Conservation (phyloP, 768 basidiomycete species). For the Calocybe gangraenosa region DNA sequence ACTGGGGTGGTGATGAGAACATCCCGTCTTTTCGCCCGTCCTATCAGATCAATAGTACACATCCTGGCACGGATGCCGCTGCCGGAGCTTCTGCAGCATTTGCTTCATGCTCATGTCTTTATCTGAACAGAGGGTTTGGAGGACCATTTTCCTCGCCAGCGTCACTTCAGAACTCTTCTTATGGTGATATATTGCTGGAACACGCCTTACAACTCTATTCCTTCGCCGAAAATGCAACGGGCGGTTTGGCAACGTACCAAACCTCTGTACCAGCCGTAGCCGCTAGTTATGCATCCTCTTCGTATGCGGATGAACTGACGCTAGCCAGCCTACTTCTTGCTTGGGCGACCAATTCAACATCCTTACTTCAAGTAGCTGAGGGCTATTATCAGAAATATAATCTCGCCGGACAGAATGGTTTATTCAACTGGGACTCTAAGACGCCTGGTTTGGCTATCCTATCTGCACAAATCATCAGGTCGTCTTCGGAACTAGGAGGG, state of each 20-base stretch:
- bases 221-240: slow-evolving; percentile 68
- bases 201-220: slow-evolving; percentile 76
- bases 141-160: slow-evolving; percentile 52
- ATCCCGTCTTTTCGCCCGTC: slow-evolving; percentile 75
- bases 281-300: slow-evolving; percentile 66
- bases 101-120: slow-evolving; percentile 80
- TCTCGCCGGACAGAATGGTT: slow-evolving; percentile 46
- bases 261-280: slow-evolving; percentile 61
- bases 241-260: slow-evolving; percentile 61
- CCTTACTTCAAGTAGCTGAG: slow-evolving; percentile 60
- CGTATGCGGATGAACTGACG: slow-evolving; percentile 68
- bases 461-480: slow-evolving; percentile 67
- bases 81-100: slow-evolving; percentile 85
- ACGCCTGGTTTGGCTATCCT: slow-evolving; percentile 72
- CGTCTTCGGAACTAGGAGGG: slow-evolving; percentile 46
- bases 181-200: slow-evolving; percentile 61
- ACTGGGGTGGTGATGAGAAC: slow-evolving; percentile 85
- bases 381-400: slow-evolving; percentile 54
- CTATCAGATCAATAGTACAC: slow-evolving; percentile 73
- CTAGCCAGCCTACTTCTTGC: slow-evolving; percentile 77
- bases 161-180: slow-evolving; percentile 67
- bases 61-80: slow-evolving; percentile 88
- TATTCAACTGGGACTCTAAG: slow-evolving; percentile 91
- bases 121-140: slow-evolving; percentile 55
- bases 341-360: slow-evolving; percentile 59